These are phyloP conservation scores for Hypericum perforatum DNA, from an alignment of 345 rosid species.

Conservation along the genomic window DNA sequence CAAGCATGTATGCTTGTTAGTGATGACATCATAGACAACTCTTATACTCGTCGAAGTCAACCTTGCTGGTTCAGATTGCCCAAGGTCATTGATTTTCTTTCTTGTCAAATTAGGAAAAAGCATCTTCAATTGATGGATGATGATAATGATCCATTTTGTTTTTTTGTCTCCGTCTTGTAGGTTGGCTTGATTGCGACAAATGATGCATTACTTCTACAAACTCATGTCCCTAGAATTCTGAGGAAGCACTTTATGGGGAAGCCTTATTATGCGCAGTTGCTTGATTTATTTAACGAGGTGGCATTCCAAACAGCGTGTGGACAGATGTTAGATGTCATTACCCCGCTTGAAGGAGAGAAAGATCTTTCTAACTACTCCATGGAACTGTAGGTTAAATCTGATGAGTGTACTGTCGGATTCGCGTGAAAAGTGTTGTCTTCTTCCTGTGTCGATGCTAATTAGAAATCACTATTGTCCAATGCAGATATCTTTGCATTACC, in stretches of 20 bases:
- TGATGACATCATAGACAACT: background rate
- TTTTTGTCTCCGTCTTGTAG: background rate
- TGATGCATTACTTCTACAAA: background rate
- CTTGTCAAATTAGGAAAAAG: background rate
- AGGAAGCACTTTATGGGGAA: background rate
- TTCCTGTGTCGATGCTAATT: too few relatives aligned
- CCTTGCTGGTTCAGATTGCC: constrained; percentile 3
- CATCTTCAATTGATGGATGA: too few relatives aligned
- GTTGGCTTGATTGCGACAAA: constrained; percentile 3
- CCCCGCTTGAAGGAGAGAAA: background rate
- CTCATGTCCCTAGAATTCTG: background rate
- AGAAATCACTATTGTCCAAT: background rate
- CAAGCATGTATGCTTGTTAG: background rate
- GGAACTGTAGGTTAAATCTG: background rate
- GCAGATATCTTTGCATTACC: background rate
- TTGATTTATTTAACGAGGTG: constrained; percentile 1
- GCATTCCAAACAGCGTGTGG: background rate
- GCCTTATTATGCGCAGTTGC: background rate
- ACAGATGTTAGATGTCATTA: background rate
- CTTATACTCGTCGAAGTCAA: background rate
- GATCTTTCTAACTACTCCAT: background rate
- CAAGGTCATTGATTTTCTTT: background rate
- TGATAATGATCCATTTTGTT: background rate
- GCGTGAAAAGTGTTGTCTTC: too few relatives aligned
- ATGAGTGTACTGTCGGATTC: too few relatives aligned